Evolutionary conservation across 345 rosid genomes (phyloP).

Genomic region (Linum trigynum): DNA sequence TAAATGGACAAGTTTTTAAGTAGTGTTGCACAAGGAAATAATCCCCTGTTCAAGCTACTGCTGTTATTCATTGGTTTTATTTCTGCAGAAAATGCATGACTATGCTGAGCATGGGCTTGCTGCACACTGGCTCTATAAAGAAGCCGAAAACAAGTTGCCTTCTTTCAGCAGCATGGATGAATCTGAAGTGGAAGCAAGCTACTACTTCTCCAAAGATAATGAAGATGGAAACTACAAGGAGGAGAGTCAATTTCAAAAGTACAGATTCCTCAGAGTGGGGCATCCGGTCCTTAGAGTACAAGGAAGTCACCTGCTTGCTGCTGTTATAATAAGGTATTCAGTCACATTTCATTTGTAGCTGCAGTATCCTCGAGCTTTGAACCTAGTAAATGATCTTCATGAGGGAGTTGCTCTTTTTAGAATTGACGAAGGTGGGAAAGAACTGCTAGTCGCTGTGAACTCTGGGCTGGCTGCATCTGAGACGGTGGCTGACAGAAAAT

Average conservation of each 20-base stretch:
- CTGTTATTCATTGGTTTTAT: not conserved
- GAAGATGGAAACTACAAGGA: conserved; percentile 30
- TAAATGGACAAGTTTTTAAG: not conserved
- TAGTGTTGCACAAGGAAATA: not conserved
- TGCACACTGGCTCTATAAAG: conserved; percentile 85
- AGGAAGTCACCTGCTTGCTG: conserved; percentile 66
- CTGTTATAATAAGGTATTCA: conserved; percentile 48
- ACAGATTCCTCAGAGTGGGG: conserved; percentile 46
- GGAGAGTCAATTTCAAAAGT: conserved; percentile 34
- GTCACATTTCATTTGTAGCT: not conserved
- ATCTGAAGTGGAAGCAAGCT: conserved; percentile 32
- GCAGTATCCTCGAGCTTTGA: not conserved
- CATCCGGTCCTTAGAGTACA: conserved; percentile 69
- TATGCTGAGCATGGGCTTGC: conserved; percentile 78
- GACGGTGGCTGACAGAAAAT: conserved; percentile 63
- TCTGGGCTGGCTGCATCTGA: conserved; percentile 62
- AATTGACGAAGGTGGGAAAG: conserved; percentile 51
- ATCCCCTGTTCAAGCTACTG: conserved; percentile 7
- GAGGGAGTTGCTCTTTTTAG: conserved; percentile 27
- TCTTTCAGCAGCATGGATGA: conserved; percentile 31
- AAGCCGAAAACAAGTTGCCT: conserved; percentile 39
- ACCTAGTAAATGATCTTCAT: not conserved
- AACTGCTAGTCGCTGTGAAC: conserved; percentile 69
- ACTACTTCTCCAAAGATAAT: conserved; percentile 30
- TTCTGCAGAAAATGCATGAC: conserved; percentile 60